Conservation (phyloP, 768 basidiomycete genomes). For the Leucosporidium creatinivorum region DNA sequence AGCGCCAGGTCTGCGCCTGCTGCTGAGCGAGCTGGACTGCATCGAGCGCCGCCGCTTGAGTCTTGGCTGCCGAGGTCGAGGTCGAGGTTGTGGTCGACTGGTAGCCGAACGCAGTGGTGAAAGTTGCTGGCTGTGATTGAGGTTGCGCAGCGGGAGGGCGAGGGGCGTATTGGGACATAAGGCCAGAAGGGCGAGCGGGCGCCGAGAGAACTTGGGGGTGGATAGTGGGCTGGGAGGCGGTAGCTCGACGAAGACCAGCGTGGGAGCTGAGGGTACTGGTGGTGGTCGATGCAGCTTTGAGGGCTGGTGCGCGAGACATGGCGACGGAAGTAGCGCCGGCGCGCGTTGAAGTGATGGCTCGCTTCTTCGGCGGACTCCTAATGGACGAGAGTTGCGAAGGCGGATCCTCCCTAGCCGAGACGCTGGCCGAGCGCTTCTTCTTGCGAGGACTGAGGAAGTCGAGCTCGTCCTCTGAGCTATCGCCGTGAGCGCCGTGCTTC, state of each 20-base stretch:
- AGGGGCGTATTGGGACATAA: not conserved
- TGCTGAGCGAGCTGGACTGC: conserved; percentile 7
- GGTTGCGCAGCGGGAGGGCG: not conserved
- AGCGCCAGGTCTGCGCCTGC: conserved; percentile 1
- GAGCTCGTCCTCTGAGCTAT: conserved; percentile 20
- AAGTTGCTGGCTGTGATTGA: not conserved
- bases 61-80: not conserved
- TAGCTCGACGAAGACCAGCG: not conserved
- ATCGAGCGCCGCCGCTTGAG: not conserved
- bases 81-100: not conserved
- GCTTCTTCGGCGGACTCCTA: conserved; percentile 24
- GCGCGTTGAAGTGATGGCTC: not conserved
- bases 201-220: not conserved
- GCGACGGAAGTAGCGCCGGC: not conserved
- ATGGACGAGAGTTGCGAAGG: not conserved
- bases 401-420: not conserved
- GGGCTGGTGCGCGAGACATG: no score
- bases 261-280: no score
- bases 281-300: not conserved
- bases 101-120: not conserved
- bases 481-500: conserved; percentile 3
- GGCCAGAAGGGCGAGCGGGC: not conserved
- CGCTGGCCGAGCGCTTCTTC: conserved; percentile 7
- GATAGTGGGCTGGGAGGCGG: not conserved
- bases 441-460: conserved; percentile 28